Base-by-base conservation (phyloP, 257 asterid genomes). In the Dorcoceras hygrometricum region DNA sequence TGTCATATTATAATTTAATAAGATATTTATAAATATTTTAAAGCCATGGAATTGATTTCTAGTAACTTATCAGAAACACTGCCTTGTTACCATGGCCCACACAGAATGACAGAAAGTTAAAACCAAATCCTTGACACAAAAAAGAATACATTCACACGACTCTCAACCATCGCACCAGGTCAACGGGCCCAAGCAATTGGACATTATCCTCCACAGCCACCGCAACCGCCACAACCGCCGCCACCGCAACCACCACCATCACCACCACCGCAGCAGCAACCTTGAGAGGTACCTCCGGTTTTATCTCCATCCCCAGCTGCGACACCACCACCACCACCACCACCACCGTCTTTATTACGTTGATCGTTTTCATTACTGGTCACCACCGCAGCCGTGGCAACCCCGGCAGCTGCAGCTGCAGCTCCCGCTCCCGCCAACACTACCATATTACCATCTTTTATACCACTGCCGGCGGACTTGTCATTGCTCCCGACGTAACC, bases 371-470 rank as follows among this genome's bases (percentile, higher is more conserved):
- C 29, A 24, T 56, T 39, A 51, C 27, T 28, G 27, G 51, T 5
- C 61, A 74, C 74, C 51, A 63, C 78, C 39, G 62, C 74, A 23
- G 56, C 74, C 1, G 78, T 68, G 12, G 50, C 76, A 2, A 27
- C 62, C 22, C 61, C 59, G 1, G 73, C 73, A 11, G 66, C 77
- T 8, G 23, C 31, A 8, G 67, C 29, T 26, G 3, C 67, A 2
- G n/a, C 58, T 11, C 78, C 78, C 22, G 75, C 78, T 57, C 75
- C 78, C 2, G 75, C 71, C 8, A 74, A 64, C 34, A 75, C 64
- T 20, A 26, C 57, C 75, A 75, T 75, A 27, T 69, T 69, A 16
- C 79, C 79, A 36, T 75, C 79, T 39, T 50, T 67, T 2, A 29
- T 2, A n/a, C 70, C 70, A 10, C 11, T 6, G 23, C 67, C 36